These are phyloP conservation scores for Astrothelium subdiscretum DNA, from an alignment of 495 filamentous ascomycete genomes.

Conservation along the genomic window DNA sequence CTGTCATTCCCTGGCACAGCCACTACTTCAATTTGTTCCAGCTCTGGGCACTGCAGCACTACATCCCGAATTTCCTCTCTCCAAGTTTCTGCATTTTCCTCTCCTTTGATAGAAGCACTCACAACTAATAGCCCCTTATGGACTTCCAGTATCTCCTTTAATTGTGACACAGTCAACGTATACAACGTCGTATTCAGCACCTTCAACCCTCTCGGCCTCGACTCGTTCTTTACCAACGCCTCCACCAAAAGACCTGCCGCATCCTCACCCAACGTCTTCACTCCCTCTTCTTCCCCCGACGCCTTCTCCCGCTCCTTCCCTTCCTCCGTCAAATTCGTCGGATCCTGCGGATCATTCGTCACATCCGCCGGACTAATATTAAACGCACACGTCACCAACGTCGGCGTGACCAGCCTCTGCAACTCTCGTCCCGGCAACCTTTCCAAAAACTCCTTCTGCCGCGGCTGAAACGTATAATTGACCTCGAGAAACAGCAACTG, in stretches of 20 bases:
- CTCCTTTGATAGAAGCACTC: slow-evolving; percentile 15
- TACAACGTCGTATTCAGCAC: slow-evolving; percentile 23
- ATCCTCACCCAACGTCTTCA: slow-evolving; percentile 17
- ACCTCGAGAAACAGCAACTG: slow-evolving; percentile 26
- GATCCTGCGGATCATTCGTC: slow-evolving; percentile 14
- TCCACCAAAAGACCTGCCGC: slow-evolving; percentile 6
- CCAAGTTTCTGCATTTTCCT: slow-evolving; percentile 11
- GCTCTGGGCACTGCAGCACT: slow-evolving; percentile 9
- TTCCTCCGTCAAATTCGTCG: slow-evolving; percentile 3
- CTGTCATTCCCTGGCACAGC: not conserved
- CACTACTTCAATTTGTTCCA: slow-evolving; percentile 25
- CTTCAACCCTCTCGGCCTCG: slow-evolving; percentile 15
- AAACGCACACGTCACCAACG: slow-evolving; percentile 19
- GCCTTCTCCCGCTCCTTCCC: slow-evolving; percentile 1
- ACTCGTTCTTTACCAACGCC: slow-evolving; percentile 16
- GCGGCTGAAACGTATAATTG: slow-evolving; percentile 26
- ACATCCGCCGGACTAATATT: slow-evolving; percentile 21
- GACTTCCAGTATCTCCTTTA: slow-evolving; percentile 14
- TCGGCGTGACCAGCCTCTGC: slow-evolving; percentile 17
- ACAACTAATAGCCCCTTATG: slow-evolving; percentile 20
- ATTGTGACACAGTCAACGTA: slow-evolving; percentile 11
- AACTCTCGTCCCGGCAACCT: slow-evolving; percentile 21
- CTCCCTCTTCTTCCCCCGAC: slow-evolving; percentile 13
- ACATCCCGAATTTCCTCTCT: slow-evolving; percentile 16
- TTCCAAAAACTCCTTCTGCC: slow-evolving; percentile 25